These are phyloP conservation scores for Penicillium alfredii DNA, from an alignment of 495 filamentous ascomycete genomes.

Conservation along the genomic window DNA sequence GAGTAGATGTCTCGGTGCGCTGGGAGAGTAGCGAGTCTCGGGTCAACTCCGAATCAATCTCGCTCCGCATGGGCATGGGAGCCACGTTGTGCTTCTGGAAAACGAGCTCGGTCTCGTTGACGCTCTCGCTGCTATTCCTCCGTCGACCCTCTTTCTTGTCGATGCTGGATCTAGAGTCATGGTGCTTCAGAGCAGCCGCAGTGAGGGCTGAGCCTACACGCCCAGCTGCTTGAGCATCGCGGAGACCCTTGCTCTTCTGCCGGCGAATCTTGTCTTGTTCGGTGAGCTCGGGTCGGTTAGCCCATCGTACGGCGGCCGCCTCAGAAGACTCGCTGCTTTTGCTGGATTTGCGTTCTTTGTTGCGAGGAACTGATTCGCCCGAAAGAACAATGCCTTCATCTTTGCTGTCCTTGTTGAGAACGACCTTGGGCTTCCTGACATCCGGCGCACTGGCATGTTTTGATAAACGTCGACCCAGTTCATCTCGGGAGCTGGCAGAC, in stretches of 20 bases:
- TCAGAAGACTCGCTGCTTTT: conserved; percentile 46
- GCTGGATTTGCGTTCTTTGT: conserved; percentile 39
- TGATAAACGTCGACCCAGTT: conserved; percentile 51
- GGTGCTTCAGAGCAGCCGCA: conserved; percentile 56
- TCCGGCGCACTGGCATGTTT: conserved; percentile 68
- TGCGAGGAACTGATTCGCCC: conserved; percentile 37
- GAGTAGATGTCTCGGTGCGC: conserved; percentile 56
- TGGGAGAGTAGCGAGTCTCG: conserved; percentile 83
- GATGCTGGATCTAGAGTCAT: conserved; percentile 57
- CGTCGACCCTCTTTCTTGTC: conserved; percentile 44
- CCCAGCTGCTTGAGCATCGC: conserved; percentile 51
- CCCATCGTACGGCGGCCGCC: conserved; percentile 38
- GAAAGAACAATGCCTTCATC: conserved; percentile 54
- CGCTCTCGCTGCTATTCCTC: conserved; percentile 50
- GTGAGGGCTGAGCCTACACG: conserved; percentile 54
- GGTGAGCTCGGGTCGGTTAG: conserved; percentile 38
- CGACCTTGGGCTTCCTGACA: conserved; percentile 58
- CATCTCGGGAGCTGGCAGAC: conserved; percentile 56
- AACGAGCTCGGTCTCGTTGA: conserved; percentile 55
- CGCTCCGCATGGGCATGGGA: conserved; percentile 80
- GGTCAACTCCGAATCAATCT: conserved; percentile 79
- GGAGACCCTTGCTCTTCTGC: conserved; percentile 55
- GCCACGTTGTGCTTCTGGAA: conserved; percentile 60
- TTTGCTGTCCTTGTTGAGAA: conserved; percentile 55
- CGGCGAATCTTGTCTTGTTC: conserved; percentile 51